Percentiles rank a stretch among this genome's conserved stretches.
Conservation (phyloP, 2,329 filamentous ascomycete species). For the Beauveria scarabaeidicola region DNA sequence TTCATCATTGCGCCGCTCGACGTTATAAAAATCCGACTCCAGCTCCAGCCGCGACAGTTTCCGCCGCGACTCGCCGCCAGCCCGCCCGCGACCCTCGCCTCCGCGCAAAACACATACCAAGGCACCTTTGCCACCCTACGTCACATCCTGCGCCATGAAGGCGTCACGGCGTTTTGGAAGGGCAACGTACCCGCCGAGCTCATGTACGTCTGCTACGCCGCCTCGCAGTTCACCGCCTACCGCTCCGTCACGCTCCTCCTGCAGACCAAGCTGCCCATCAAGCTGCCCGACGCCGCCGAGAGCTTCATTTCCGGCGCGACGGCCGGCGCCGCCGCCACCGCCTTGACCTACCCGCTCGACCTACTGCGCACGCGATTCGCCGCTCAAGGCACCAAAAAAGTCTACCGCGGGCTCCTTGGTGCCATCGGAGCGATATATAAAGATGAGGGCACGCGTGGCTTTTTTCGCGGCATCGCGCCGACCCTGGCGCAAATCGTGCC, state of each 20-base stretch:
- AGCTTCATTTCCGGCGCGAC: conserved; percentile 77
- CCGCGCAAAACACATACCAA: conserved; percentile 48
- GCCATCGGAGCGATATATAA: conserved; percentile 65
- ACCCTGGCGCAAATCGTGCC: conserved; percentile 83
- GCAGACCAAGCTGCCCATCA: conserved; percentile 35
- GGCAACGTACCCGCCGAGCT: conserved; percentile 93
- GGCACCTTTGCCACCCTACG: conserved; percentile 69
- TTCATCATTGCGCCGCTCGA: conserved; percentile 94
- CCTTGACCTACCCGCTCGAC: conserved; percentile 84
- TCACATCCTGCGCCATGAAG: conserved; percentile 72
- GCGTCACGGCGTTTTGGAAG: conserved; percentile 86
- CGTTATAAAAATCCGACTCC: conserved; percentile 95
- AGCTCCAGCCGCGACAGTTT: conserved; percentile 81
- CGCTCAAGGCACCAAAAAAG: conserved; percentile 69
- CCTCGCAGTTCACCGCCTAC: conserved; percentile 84
- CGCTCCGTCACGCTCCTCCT: conserved; percentile 63
- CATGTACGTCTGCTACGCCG: conserved; percentile 86
- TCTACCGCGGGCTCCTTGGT: conserved; percentile 65
- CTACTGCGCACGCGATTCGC: conserved; percentile 90
- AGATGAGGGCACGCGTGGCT: conserved; percentile 69
- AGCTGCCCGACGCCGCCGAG: conserved; percentile 58
- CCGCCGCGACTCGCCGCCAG: conserved; percentile 58
- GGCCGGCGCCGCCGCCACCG: conserved; percentile 76
- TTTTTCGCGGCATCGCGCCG: conserved; percentile 80
- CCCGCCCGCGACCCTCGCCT: conserved; percentile 23